Evolutionary conservation across 306 rosid species (phyloP), one percentile per base, ranked within the genome.

Genomic region (Vicia faba): DNA sequence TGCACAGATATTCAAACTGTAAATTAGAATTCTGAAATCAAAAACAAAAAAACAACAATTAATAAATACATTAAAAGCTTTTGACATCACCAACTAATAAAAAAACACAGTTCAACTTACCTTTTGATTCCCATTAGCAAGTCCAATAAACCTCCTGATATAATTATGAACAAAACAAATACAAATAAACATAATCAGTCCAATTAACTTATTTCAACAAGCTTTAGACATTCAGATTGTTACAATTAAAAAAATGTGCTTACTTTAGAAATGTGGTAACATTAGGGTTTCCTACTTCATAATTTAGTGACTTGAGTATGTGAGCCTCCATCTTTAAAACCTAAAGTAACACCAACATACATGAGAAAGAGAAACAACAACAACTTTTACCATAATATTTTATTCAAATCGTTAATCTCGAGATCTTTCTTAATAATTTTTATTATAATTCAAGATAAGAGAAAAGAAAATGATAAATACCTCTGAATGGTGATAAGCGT

Each of bases 241-340:
- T 31, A 31, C 2, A 31, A 39, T 55, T 0, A 46, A 61, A 13
- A 38, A 38, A 23, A 13, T 23, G 33, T 23, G 7, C 79, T 31
- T 74, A 59, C 97, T 91, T 89, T 19, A 93, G 75, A 77, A 88
- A 88, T 13, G 95, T 81, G 78, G 53, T 86, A 18, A 76, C 84
- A 6, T 89, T 89, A 16, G 98, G 97, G 75, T 54, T 88, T 0
- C 98, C 96, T 83, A 89, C 55, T 74, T 93, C 96, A 78, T 87
- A 93, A 11, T 78, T 81, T 1, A 93, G 69, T 4, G 83, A 68
- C 40, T 82, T 82, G 7, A 93, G 96, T 54, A 93, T 69, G 2
- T 82, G 86, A 66, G 89, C 91, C 78, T 93, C 98, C 98, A 89
- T 93, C 48, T 73, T 57, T 14, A 90, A 83, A 28, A 90, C 89